phyloP scores from a whole-genome alignment of 148 eudicot species.

The Arctostaphylos glauca region DNA sequence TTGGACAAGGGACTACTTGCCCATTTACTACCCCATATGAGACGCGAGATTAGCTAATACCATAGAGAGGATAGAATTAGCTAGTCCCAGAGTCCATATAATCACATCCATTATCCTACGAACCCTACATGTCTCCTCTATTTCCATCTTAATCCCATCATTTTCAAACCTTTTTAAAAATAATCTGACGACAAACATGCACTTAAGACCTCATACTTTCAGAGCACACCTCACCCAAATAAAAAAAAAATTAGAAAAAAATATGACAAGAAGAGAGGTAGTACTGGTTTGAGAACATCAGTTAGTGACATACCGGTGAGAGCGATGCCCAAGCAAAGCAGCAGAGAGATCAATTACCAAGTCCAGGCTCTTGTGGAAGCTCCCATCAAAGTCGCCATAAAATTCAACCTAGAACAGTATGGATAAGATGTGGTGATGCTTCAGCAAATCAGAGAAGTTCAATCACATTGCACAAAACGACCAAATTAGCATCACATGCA shows the following conservation, averaged over 20 bases:
- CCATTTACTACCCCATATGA: no score
- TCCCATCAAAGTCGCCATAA: constrained; percentile 83
- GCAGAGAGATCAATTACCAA: constrained; percentile 62
- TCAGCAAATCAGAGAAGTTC: background rate
- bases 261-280: no score
- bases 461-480: background rate
- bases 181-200: no score
- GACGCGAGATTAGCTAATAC: no score
- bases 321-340: constrained; percentile 84
- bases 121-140: no score
- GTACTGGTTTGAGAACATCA: background rate
- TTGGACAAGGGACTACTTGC: no score
- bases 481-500: background rate
- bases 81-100: no score
- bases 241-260: background rate
- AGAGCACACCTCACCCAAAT: background rate
- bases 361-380: constrained; percentile 91
- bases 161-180: no score
- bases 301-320: constrained; percentile 53
- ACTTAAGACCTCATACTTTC: background rate
- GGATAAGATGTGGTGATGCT: background rate
- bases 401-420: constrained; percentile 56
- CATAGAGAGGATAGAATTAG: no score
- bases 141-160: no score
- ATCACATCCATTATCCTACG: no score